Conservation (phyloP, 164 flowering plant species). For the Akebia trifoliata region DNA sequence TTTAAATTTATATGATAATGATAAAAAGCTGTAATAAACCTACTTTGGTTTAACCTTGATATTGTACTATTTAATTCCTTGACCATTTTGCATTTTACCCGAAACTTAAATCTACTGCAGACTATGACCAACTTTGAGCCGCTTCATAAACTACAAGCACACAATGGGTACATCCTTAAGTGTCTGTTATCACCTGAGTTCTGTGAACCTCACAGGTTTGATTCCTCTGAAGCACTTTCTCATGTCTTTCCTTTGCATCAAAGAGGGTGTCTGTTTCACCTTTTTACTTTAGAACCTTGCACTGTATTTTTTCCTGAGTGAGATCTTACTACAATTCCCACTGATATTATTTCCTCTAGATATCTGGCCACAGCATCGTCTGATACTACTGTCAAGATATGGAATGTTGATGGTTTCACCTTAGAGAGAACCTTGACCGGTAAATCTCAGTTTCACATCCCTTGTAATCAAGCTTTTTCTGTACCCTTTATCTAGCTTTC, state of each 20-base stretch:
- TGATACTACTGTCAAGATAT: slow-evolving; percentile 88
- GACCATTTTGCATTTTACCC: neutral
- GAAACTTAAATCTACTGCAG: slow-evolving; percentile 33
- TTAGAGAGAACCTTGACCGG: slow-evolving; percentile 79
- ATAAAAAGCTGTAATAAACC: neutral
- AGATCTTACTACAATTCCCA: neutral
- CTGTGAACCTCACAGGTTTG: slow-evolving; percentile 74
- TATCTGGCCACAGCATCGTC: slow-evolving; percentile 96
- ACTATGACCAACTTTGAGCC: slow-evolving; percentile 97
- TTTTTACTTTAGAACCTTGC: neutral
- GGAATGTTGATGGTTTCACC: slow-evolving; percentile 96
- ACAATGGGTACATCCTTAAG: slow-evolving; percentile 79
- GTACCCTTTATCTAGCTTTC: neutral
- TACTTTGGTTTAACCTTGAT: slow-evolving; percentile 5
- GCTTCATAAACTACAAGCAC: slow-evolving; percentile 90
- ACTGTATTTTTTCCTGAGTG: too few species aligned
- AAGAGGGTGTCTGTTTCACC: neutral
- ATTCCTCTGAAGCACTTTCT: neutral
- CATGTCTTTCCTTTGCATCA: neutral
- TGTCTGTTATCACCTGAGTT: slow-evolving; percentile 90
- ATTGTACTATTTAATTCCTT: neutral
- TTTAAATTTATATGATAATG: neutral
- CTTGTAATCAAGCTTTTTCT: neutral
- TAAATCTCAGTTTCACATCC: slow-evolving; percentile 13
- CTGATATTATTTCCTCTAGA: slow-evolving; percentile 30